Evolutionary conservation across 495 filamentous ascomycete species (phyloP), one percentile per base, ranked within the genome.

Genomic region (Apodospora peruviana): DNA sequence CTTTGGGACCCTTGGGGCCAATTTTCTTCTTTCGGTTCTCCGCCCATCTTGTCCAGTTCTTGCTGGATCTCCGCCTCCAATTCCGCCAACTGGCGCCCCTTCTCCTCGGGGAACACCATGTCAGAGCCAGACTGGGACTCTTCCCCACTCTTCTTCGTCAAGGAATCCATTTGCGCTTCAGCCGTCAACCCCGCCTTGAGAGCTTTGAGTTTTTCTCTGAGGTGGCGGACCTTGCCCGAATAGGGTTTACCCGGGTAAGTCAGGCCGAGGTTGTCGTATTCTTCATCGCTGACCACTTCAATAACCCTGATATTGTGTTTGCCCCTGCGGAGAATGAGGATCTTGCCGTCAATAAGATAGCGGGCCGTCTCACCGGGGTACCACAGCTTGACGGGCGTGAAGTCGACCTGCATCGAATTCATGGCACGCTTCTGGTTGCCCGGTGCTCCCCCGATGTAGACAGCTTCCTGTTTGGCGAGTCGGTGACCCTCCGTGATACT

Each of bases 231-330:
- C 7, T 46, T 38, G 37, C 73, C 73, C 19, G 63, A 69, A 43
- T 50, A 60, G 5, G 63, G 58, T 53, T 69, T 64, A 27, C 75
- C 75, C 2, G 71, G 64, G 53, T 77, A 80, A 5, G 47, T 57
- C 46, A 63, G 22, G 24, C 73, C 74, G 35, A 61, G 70, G 0
- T 42, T 41, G 18, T 51, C 55, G 63, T 76, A 95, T 42, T 87
- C 82, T 48, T 84, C 76, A 59, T 94, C 87, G 50, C 74, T 74
- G 14, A 94, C 71, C 50, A 95, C 75, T 52, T 83, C 69, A 40
- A 94, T 73, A 39, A 90, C 67, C 43, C 83, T 81, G 27, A 93
- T 67, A 59, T 90, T 90, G 75, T 86, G 85, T 66, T 95, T 95
- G 25, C 88, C 89, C 24, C 79, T 65, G 55, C 88, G 78, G 18